Conservation (phyloP, 2,329 filamentous ascomycete species). For the Exophiala alcalophila region DNA sequence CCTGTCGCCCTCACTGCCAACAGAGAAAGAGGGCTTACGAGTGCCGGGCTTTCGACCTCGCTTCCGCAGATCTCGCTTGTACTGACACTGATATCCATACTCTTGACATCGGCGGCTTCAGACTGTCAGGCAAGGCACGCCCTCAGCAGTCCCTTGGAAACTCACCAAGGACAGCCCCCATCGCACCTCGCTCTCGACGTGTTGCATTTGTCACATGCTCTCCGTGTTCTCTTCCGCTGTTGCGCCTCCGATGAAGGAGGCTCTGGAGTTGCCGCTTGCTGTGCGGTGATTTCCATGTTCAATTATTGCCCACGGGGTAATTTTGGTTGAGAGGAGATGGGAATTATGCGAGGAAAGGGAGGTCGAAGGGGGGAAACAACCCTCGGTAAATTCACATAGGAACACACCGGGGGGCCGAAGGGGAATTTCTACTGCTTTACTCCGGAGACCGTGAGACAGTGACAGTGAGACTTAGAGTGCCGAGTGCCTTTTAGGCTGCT, state of each 20-base stretch:
- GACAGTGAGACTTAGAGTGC: neutral
- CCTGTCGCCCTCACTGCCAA: neutral
- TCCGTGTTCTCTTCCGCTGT: constrained; percentile 16
- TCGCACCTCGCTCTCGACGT: constrained; percentile 45
- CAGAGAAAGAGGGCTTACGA: neutral
- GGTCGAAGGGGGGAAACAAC: too few species aligned
- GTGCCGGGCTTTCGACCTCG: constrained; percentile 25
- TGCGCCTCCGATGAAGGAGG: neutral
- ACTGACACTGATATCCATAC: constrained; percentile 27
- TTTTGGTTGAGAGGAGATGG: neutral
- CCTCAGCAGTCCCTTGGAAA: too few species aligned
- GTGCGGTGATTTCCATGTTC: neutral
- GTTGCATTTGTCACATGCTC: constrained; percentile 42
- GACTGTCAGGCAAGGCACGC: neutral
- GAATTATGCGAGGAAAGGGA: constrained; percentile 7
- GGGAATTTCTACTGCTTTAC: too few species aligned
- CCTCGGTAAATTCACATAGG: too few species aligned
- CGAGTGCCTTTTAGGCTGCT: neutral
- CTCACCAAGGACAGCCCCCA: constrained; percentile 43
- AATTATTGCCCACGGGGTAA: neutral
- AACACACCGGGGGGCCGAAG: too few species aligned
- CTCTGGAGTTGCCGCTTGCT: neutral
- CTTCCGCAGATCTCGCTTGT: constrained; percentile 29
- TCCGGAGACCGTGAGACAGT: too few species aligned
- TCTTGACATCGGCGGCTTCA: constrained; percentile 6